Evolutionary conservation across 306 rosid genomes (phyloP).

Genomic region (Pyrus communis): DNA sequence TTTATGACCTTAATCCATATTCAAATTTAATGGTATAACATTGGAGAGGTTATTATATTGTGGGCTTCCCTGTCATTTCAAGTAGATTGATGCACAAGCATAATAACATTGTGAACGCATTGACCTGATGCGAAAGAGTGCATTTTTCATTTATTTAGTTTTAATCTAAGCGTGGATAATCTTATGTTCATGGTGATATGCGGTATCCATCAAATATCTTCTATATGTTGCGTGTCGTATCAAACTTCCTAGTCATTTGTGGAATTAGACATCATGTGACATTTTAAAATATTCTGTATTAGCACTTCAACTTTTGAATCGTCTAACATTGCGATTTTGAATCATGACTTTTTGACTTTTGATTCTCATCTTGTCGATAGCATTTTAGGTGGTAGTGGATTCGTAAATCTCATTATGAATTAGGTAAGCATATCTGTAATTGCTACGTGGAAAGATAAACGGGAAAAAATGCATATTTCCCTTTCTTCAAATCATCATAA

Average conservation of each 20-base stretch:
- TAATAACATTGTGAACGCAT: not conserved
- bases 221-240: not conserved
- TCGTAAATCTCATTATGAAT: not conserved
- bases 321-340: not conserved
- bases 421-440: not conserved
- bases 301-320: not conserved
- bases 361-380: not conserved
- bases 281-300: not conserved
- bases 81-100: not conserved
- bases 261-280: not conserved
- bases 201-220: not conserved
- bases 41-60: not conserved
- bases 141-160: not conserved
- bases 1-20: not conserved
- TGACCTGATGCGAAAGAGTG: not conserved
- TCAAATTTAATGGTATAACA: not conserved
- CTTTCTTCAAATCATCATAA: not conserved
- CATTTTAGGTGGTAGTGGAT: slow-evolving; percentile 25
- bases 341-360: slow-evolving; percentile 10
- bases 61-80: not conserved
- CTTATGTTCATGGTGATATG: not conserved
- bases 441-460: not conserved
- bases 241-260: not conserved
- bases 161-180: not conserved
- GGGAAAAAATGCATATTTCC: not conserved